Base-by-base conservation (phyloP, 306 rosid genomes). In the Cucurbita ficifolia region DNA sequence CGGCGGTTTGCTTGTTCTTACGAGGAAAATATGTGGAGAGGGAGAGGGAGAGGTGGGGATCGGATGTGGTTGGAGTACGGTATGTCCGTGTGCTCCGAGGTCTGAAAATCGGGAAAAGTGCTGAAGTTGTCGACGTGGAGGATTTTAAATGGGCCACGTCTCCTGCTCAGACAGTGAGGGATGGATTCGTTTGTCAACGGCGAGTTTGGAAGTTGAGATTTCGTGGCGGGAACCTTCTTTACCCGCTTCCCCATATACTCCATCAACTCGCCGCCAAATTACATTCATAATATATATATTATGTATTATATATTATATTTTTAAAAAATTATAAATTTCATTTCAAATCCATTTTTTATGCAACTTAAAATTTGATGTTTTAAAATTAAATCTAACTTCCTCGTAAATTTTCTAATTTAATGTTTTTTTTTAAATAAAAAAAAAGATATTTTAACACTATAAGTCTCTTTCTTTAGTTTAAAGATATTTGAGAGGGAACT, bases 51-150 rank as follows among this genome's bases (percentile, higher is more conserved):
- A 29, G 33, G 33, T 2, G 4, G 73, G 78, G 73, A 73, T 74
- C 71, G 3, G 76, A 55, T 77, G 76, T 56, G 73, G 76, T 8
- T 18, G 18, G 73, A 48, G 75, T 81, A 73, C 78, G 72, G 68
- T 55, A 33, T 40, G 76, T 73, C 60, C 33, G 43, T 16, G 48
- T 11, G 52, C 40, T 35, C 10, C 29, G 62, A 13, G 77, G 60
- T 22, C 19, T 24, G 78, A 10, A 33, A 5, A 10, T 63, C 8
- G 43, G 11, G 22, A 76, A 65, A 40, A 63, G 73, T 64, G 79
- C 79, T 5, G 8, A 65, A 46, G 53, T 52, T 63, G 64, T 76
- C 79, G 74, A 42, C 65, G 42, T 49, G 35, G 40, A 46, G 62
- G 53, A 76, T 45, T 35, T 12, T 29, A 38, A 56, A 76, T 75